Percentiles rank a stretch among this genome's conserved stretches.
These are phyloP conservation scores for Bertia moriformis DNA, from an alignment of 2,329 filamentous ascomycete species.

Conservation along the genomic window DNA sequence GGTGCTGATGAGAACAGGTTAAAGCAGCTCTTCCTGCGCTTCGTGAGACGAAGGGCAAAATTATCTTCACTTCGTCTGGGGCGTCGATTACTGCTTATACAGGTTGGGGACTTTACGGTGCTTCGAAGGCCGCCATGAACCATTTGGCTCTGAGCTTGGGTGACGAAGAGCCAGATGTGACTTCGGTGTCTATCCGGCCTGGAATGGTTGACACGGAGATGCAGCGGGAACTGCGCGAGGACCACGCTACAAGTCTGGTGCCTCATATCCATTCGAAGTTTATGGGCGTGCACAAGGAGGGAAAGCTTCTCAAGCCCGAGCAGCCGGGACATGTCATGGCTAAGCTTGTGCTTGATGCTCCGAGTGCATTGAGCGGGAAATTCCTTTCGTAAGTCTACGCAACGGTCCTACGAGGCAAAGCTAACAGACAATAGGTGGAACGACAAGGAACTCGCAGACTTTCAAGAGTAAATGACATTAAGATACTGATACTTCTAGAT, in stretches of 20 bases:
- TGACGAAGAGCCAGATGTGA: slow-evolving; percentile 64
- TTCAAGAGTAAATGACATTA: slow-evolving; percentile 23
- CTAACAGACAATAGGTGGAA: slow-evolving; percentile 31
- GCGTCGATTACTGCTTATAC: slow-evolving; percentile 53
- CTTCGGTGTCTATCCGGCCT: slow-evolving; percentile 58
- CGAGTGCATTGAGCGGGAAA: slow-evolving; percentile 57
- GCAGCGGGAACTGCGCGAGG: slow-evolving; percentile 69
- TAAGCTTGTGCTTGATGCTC: slow-evolving; percentile 52
- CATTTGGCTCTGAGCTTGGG: slow-evolving; percentile 61
- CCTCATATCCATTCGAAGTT: slow-evolving; percentile 48
- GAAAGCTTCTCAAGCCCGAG: slow-evolving; percentile 64
- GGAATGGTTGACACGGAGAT: slow-evolving; percentile 81
- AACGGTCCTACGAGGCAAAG: background rate
- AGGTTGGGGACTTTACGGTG: slow-evolving; percentile 70
- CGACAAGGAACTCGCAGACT: slow-evolving; percentile 33
- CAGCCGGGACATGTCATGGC: slow-evolving; percentile 80
- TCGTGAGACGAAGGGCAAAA: slow-evolving; percentile 51
- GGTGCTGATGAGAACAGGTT: slow-evolving; percentile 35
- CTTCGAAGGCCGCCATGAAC: slow-evolving; percentile 71
- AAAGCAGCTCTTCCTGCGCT: slow-evolving; percentile 58
- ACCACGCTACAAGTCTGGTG: slow-evolving; percentile 48
- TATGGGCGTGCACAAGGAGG: slow-evolving; percentile 50
- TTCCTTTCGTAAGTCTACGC: slow-evolving; percentile 46
- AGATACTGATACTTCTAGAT: slow-evolving; percentile 3
- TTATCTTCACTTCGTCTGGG: slow-evolving; percentile 70